Percentiles rank a stretch among this genome's conserved stretches.
Conservation (phyloP, 2,329 filamentous ascomycete species). For the Calycina herbarum region DNA sequence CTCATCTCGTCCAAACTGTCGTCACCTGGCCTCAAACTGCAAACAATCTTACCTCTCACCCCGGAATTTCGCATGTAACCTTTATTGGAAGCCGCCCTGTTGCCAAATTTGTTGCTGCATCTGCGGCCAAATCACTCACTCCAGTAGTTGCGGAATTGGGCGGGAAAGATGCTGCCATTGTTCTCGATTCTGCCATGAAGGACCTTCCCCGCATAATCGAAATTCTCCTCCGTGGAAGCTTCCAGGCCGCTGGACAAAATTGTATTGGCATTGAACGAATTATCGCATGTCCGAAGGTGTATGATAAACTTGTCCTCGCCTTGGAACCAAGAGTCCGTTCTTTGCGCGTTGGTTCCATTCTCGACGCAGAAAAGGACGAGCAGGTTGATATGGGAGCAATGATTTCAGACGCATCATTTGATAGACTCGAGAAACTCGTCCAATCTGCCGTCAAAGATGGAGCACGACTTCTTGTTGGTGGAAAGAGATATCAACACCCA, state of each 20-base stretch:
- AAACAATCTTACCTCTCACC: slow-evolving; percentile 79
- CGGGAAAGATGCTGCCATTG: slow-evolving; percentile 88
- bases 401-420: slow-evolving; percentile 77
- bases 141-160: slow-evolving; percentile 90
- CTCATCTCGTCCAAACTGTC: slow-evolving; percentile 78
- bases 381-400: slow-evolving; percentile 83
- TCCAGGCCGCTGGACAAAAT: slow-evolving; percentile 95
- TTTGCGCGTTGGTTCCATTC: slow-evolving; percentile 72
- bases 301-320: slow-evolving; percentile 68
- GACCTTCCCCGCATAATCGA: slow-evolving; percentile 74
- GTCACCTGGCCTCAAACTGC: slow-evolving; percentile 87
- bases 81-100: slow-evolving; percentile 92
- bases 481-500: slow-evolving; percentile 70
- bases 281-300: slow-evolving; percentile 74
- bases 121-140: slow-evolving; percentile 81
- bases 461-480: slow-evolving; percentile 79
- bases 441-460: slow-evolving; percentile 74
- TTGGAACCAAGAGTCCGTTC: slow-evolving; percentile 73
- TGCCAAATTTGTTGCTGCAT: slow-evolving; percentile 83
- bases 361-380: slow-evolving; percentile 47
- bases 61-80: slow-evolving; percentile 81
- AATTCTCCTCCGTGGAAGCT: slow-evolving; percentile 86
- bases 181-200: slow-evolving; percentile 70
- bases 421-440: slow-evolving; percentile 74
- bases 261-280: slow-evolving; percentile 97